phyloP scores from a whole-genome alignment of 1,284 basidiomycete genomes.

The Cystobasidiaceae sp. region DNA sequence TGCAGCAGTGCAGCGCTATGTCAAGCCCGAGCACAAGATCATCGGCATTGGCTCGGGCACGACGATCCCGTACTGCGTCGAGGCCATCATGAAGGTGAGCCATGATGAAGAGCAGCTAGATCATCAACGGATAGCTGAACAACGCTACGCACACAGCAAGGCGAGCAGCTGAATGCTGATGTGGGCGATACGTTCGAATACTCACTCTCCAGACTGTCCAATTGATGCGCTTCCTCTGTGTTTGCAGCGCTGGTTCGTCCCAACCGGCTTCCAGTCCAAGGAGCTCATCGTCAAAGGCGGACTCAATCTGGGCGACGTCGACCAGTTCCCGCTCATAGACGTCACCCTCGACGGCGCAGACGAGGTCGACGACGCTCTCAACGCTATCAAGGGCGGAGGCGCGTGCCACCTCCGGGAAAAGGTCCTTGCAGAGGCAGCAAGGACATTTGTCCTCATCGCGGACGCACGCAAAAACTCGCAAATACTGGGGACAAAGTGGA shows the following conservation, averaged over 20 bases:
- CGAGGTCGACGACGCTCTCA: constrained; percentile 69
- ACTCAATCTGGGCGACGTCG: constrained; percentile 82
- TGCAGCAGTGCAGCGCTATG: constrained; percentile 87
- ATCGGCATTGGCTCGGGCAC: constrained; percentile 87
- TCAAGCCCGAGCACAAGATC: constrained; percentile 76
- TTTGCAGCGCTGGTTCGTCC: constrained; percentile 71
- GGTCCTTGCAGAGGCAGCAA: constrained; percentile 92
- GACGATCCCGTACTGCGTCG: constrained; percentile 96
- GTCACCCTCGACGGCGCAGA: constrained; percentile 72
- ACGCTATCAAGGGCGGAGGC: constrained; percentile 96
- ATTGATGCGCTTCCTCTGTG: too few relatives aligned
- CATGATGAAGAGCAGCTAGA: too few relatives aligned
- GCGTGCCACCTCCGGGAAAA: constrained; percentile 97
- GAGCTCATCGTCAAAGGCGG: constrained; percentile 81
- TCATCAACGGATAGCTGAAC: too few relatives aligned
- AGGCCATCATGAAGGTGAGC: constrained; percentile 84
- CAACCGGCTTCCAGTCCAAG: constrained; percentile 94
- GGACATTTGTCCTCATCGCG: constrained; percentile 87
- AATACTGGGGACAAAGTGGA: constrained; percentile 36
- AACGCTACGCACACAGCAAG: too few relatives aligned
- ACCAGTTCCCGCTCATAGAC: constrained; percentile 79
- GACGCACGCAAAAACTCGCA: constrained; percentile 71
- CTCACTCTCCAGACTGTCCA: too few relatives aligned
- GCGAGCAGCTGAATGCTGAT: constrained; percentile 63
- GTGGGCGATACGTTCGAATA: too few relatives aligned